Evolutionary conservation across 306 rosid species (phyloP), one percentile per base, ranked within the genome.

Genomic region (Alnus rubra): DNA sequence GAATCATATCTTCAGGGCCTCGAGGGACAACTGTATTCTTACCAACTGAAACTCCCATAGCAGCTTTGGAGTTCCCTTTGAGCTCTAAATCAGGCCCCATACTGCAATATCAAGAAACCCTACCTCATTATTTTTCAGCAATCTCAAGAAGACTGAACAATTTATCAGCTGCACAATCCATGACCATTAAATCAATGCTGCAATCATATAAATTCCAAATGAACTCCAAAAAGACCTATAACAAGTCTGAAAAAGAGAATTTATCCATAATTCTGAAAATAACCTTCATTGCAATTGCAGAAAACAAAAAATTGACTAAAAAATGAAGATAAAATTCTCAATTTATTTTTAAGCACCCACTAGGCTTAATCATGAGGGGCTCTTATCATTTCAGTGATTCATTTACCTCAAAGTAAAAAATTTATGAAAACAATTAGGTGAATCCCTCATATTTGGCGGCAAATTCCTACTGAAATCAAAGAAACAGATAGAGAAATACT

Each of bases 81-180:
- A 78, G 69, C 74, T 79, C 87, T 76, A 86, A 82, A 47, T 85
- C 85, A 39, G 81, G 89, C 42, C 62, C 86, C 93, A 94, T 94
- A 77, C 81, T 77, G 47, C 77, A 35, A 49, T 78, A 75, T 80
- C 77, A 78, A 10, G 8, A 64, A 72, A 79, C 62, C 52, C 58
- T 60, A 55, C 31, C 52, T 58, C 65, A 47, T 30, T 76, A 71
- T 44, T 56, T 73, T 71, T 58, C 52, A 53, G 48, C 55, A 78
- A 49, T 69, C 74, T 16, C 44, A 4, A 16, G 30, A 16, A 6
- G 7, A 67, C 50, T 42, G 49, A 1, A 18, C 12, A 42, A 45
- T 18, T 37, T 18, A 58, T 79, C 77, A 77, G 47, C 28, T 74
- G 23, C 73, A 67, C 78, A 83, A 10, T 74, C 63, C 78, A 81